Base-by-base conservation (phyloP, 805 yeast genomes). In the Candida caryicola region DNA sequence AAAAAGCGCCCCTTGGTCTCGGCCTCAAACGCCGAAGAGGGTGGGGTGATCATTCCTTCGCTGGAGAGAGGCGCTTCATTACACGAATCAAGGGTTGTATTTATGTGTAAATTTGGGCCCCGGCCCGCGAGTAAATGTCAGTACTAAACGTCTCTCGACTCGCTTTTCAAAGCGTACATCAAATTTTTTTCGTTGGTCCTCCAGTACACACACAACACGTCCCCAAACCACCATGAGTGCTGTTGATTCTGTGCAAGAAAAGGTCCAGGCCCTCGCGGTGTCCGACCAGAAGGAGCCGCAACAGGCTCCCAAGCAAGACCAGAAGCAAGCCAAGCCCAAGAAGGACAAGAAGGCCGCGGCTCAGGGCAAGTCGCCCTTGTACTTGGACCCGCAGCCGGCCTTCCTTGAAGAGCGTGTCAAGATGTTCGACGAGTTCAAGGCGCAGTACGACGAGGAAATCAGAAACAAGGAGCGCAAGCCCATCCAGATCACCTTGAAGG, bases 401-500 rank as follows among this genome's bases (percentile, higher is more conserved):
- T 93, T 84, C 59, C 76, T 93, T 53, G 88, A 82, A 28, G 77
- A 82, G 46, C 83, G 99, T 66, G 72, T 84, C 58, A 66, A 75
- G 54, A 60, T 90, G 46, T 93, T 90, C 57, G 95, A 88, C 41
- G 75, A 82, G 60, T 73, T 93, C 49, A 84, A 85, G 70, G 79
- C 78, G 39, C 77, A 82, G 66, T 79, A 84, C 60, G 89, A 87
- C 54, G 90, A 77, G 4, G 79, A 76, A 46, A 66, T 82, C 36
- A 85, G 89, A 15, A 62, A 76, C 17, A 74, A 76, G 70, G 78
- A 70, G 44, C 66, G 78, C 45, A 44, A 37, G 17, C 74, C 87
- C 32, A 81, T 93, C 62, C 77, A 76, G 50, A 76, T 93, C 60
- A 85, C 95, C 37, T 73, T 91, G 63, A 86, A 84, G 59, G 97